Base-by-base conservation (phyloP, 2,329 filamentous ascomycete genomes). In the Aspergillus vadensis region DNA sequence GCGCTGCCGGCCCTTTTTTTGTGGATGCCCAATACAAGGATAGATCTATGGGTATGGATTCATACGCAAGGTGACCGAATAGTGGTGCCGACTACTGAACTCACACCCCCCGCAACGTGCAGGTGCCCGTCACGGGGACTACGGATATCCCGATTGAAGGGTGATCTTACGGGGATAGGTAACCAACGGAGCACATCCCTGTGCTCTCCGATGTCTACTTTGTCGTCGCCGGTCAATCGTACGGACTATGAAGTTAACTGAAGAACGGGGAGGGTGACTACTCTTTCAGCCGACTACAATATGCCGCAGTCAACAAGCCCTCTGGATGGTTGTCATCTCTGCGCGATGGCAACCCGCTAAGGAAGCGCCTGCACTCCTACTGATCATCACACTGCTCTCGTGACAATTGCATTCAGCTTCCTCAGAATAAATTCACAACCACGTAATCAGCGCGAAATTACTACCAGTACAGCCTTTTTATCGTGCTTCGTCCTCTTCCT, bases 391-490 rank as follows among this genome's bases (percentile, higher is more conserved):
- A 50, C 25, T 54, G 38, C 50, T 41, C 25, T 59, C 48, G 48
- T 55, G 43, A 57, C 36, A 21, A 54, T 49, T 58, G 50, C 53
- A 55, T 52, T 64, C 39, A 53, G 52, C 52, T 44, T 51, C 17
- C 49, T 52, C 38, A 38, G 27, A 53, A 50, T 36, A 56, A 60
- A 52, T 23, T 60, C 44, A 56, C 12, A 56, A 60, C 53, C 58
- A 43, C 52, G 19, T 15, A 56, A 51, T 50, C 43, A 62, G 58
- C 57, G 21, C 38, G 27, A 43, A 25, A 38, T 43, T 47, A 54
- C 48, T 57, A 55, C 55, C 59, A 55, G 59, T 59, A 61, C 56
- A 63, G 32, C 39, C 36, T 36, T 51, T 55, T 54, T 47, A 32
- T 19, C 17, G 15, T 51, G 44, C 41, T 51, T 39, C 30, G 12